Conservation (phyloP, 768 basidiomycete genomes). For the Kwoniella shandongensis region DNA sequence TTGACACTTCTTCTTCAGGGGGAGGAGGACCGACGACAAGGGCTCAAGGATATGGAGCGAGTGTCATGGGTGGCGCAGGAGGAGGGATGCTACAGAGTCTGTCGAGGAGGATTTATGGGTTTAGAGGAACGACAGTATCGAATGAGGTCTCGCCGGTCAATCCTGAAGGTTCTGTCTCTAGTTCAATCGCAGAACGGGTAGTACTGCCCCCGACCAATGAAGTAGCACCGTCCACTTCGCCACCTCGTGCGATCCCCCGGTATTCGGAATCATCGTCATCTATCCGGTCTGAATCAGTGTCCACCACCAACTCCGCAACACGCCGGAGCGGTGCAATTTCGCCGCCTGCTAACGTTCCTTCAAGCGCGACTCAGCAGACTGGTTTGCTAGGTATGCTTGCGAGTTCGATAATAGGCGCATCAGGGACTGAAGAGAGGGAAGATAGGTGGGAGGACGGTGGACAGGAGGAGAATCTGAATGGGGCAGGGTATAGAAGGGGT, state of each 20-base stretch:
- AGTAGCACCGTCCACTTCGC: not conserved
- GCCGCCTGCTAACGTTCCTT: slow-evolving; percentile 1
- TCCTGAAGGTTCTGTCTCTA: slow-evolving; percentile 3
- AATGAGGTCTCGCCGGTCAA: slow-evolving; percentile 17
- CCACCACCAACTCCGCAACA: slow-evolving; percentile 12
- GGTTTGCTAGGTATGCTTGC: slow-evolving; percentile 13
- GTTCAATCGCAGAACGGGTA: slow-evolving; percentile 1
- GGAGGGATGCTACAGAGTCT: slow-evolving; percentile 22
- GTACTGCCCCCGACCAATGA: not conserved
- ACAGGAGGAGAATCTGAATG: slow-evolving; percentile 20
- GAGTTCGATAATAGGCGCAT: slow-evolving; percentile 4
- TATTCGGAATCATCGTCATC: slow-evolving; percentile 9
- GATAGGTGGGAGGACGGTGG: not conserved
- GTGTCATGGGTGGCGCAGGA: not conserved
- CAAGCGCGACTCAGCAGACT: not conserved
- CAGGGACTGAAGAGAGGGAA: not conserved
- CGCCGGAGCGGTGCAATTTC: not conserved
- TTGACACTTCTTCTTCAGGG: not conserved
- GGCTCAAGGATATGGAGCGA: too few species aligned
- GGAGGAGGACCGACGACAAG: not conserved
- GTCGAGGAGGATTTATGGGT: slow-evolving; percentile 20
- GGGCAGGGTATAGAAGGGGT: slow-evolving; percentile 13
- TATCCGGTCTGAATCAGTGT: slow-evolving; percentile 9
- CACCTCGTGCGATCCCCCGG: slow-evolving; percentile 11
- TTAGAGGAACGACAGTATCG: slow-evolving; percentile 7